Percentiles rank a stretch among this genome's conserved stretches.
Evolutionary conservation across 2,329 filamentous ascomycete genomes (phyloP).

Genomic region (Verticillium albo-atrum): DNA sequence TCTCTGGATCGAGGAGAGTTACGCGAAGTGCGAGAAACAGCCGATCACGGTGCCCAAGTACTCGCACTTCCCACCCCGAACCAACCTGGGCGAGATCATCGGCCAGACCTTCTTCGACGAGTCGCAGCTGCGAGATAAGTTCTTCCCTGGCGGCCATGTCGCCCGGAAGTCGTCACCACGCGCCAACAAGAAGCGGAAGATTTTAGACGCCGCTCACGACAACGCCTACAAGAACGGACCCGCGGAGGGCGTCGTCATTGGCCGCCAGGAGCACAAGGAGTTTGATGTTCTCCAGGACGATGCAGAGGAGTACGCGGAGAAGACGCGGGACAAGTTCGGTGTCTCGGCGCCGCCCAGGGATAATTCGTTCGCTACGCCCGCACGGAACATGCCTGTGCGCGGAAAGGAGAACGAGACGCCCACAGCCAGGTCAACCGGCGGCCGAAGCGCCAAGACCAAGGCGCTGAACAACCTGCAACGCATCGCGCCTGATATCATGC

Average conservation of each 20-base stretch:
- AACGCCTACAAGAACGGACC: conserved; percentile 43
- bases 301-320: conserved; percentile 27
- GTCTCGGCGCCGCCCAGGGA: conserved; percentile 19
- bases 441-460: conserved; percentile 83
- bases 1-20: conserved; percentile 96
- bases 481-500: conserved; percentile 76
- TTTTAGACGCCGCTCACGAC: conserved; percentile 44
- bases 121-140: conserved; percentile 55
- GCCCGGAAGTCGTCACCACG: conserved; percentile 26
- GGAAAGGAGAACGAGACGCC: conserved; percentile 86
- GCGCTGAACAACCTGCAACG: conserved; percentile 73
- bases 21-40: conserved; percentile 78
- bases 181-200: conserved; percentile 44
- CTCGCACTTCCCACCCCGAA: conserved; percentile 79
- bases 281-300: conserved; percentile 41
- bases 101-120: conserved; percentile 81
- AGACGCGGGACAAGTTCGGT: conserved; percentile 25
- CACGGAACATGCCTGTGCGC: conserved; percentile 42
- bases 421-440: conserved; percentile 61
- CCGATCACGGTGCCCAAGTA: conserved; percentile 71
- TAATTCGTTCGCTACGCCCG: conserved; percentile 44
- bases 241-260: conserved; percentile 41
- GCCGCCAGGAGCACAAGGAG: conserved; percentile 32
- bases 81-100: conserved; percentile 88
- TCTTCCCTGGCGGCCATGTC: conserved; percentile 55